Evolutionary conservation across 169 alveolate genomes (phyloP).

Genomic region (Perkinsus chesapeaki): DNA sequence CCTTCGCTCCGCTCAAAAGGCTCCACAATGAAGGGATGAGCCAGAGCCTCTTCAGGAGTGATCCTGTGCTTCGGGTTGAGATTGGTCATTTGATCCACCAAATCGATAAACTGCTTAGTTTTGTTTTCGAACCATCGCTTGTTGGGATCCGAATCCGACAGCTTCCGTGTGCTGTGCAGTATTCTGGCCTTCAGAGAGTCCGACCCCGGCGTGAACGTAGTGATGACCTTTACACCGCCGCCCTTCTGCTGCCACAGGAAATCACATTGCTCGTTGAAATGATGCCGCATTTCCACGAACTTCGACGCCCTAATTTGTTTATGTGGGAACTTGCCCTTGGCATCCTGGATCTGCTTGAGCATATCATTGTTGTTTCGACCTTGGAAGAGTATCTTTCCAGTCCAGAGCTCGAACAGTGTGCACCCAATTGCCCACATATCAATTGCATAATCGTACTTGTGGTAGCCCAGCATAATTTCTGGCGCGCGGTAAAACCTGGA

Average conservation of each 20-base stretch:
- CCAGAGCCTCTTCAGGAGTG: slow-evolving; percentile 89
- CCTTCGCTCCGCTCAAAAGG: slow-evolving; percentile 26
- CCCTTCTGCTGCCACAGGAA: slow-evolving; percentile 54
- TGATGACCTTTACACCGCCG: slow-evolving; percentile 43
- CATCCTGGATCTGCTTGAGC: slow-evolving; percentile 87
- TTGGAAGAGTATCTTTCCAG: slow-evolving; percentile 91
- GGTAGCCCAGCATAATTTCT: slow-evolving; percentile 87
- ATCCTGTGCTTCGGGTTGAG: slow-evolving; percentile 91
- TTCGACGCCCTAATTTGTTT: slow-evolving; percentile 78
- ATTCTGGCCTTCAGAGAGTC: not conserved
- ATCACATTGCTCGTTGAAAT: slow-evolving; percentile 58
- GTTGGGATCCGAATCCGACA: slow-evolving; percentile 27
- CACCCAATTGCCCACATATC: slow-evolving; percentile 95
- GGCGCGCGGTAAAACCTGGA: slow-evolving; percentile 97
- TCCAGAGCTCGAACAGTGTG: slow-evolving; percentile 89
- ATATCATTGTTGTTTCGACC: slow-evolving; percentile 92
- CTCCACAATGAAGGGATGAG: slow-evolving; percentile 80
- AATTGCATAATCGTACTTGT: slow-evolving; percentile 72
- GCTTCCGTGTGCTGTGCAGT: slow-evolving; percentile 36
- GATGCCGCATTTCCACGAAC: slow-evolving; percentile 51
- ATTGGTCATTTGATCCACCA: slow-evolving; percentile 82
- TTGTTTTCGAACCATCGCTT: slow-evolving; percentile 47
- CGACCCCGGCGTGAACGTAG: not conserved
- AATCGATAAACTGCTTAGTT: slow-evolving; percentile 77
- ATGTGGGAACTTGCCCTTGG: slow-evolving; percentile 84